These are phyloP conservation scores for Punctularia strigosozonata DNA, from an alignment of 768 basidiomycete genomes.

Conservation along the genomic window DNA sequence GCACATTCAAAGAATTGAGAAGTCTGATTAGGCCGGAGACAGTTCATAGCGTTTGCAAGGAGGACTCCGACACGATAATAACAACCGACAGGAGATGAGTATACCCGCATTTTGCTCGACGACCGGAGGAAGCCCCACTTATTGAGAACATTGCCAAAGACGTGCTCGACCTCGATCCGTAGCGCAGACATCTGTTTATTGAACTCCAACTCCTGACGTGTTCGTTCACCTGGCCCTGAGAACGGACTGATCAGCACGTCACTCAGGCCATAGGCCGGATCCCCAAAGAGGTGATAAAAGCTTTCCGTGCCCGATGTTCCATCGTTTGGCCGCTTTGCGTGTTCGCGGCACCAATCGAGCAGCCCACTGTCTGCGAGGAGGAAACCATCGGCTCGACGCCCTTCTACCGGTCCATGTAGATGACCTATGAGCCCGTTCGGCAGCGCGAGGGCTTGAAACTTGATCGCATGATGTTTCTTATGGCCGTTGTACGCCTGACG, in stretches of 20 bases:
- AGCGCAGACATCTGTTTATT: slow-evolving; percentile 15
- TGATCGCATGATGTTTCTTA: slow-evolving; percentile 17
- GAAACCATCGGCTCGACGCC: slow-evolving; percentile 9
- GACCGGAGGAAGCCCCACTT: slow-evolving; percentile 17
- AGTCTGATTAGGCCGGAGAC: slow-evolving; percentile 14
- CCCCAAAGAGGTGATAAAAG: slow-evolving; percentile 13
- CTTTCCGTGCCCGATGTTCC: slow-evolving; percentile 4
- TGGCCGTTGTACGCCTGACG: slow-evolving; percentile 11
- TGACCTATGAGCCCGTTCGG: slow-evolving; percentile 17
- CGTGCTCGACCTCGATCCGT: slow-evolving; percentile 17
- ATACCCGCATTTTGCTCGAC: slow-evolving; percentile 11
- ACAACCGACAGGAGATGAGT: slow-evolving; percentile 9
- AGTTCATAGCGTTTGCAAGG: slow-evolving; percentile 14
- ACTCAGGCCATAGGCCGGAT: slow-evolving; percentile 15
- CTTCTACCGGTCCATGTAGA: slow-evolving; percentile 14
- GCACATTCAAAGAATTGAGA: slow-evolving; percentile 12
- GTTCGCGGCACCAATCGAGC: not conserved
- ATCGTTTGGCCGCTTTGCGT: too few relatives aligned
- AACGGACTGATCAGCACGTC: slow-evolving; percentile 11
- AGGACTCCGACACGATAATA: slow-evolving; percentile 17
- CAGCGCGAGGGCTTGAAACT: slow-evolving; percentile 16
- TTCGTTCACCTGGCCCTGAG: slow-evolving; percentile 3
- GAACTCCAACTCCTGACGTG: slow-evolving; percentile 11
- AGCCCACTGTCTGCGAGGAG: slow-evolving; percentile 8
- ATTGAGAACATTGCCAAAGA: slow-evolving; percentile 12